Percentiles rank a stretch among this genome's conserved stretches.
Evolutionary conservation across 768 basidiomycete species (phyloP).

Genomic region (Rossbeevera mucosa): DNA sequence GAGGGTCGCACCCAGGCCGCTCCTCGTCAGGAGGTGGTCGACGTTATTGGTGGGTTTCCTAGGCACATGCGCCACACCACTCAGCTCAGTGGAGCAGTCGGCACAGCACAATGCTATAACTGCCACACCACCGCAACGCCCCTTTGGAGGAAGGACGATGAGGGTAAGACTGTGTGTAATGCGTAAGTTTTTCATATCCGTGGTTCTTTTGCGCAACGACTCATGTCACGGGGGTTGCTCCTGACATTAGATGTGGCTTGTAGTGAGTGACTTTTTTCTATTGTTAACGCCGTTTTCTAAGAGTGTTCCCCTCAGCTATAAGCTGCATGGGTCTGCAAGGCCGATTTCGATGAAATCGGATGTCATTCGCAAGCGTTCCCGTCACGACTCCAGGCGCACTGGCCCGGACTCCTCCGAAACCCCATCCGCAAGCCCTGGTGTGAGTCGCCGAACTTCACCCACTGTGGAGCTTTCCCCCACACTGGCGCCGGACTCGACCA

Average conservation of each 20-base stretch:
- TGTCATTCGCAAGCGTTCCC: conserved; percentile 80
- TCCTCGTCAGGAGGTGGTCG: conserved; percentile 66
- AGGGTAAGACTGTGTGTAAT: conserved; percentile 88
- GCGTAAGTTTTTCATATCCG: conserved; percentile 54
- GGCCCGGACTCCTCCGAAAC: conserved; percentile 56
- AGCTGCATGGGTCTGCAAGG: conserved; percentile 78
- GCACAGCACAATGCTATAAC: conserved; percentile 79
- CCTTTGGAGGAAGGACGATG: conserved; percentile 87
- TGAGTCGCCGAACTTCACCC: conserved; percentile 70
- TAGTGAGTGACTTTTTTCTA: conserved; percentile 45
- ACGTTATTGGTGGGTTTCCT: conserved; percentile 60
- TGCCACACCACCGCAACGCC: conserved; percentile 88
- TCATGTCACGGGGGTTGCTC: conserved; percentile 3
- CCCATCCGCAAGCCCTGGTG: conserved; percentile 70
- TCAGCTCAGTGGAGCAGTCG: conserved; percentile 28
- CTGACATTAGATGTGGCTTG: conserved; percentile 58
- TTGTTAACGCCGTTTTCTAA: conserved; percentile 6
- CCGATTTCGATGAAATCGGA: conserved; percentile 92
- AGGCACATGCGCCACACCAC: conserved; percentile 27
- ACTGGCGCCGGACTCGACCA: conserved; percentile 67
- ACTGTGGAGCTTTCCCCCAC: conserved; percentile 56
- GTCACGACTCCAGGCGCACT: conserved; percentile 68
- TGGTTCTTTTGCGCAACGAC: conserved; percentile 10
- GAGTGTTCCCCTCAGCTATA: conserved; percentile 44
- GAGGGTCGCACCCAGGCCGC: conserved; percentile 63